phyloP scores from a whole-genome alignment of 495 filamentous ascomycete genomes.

The Lasiosphaeris hirsuta region DNA sequence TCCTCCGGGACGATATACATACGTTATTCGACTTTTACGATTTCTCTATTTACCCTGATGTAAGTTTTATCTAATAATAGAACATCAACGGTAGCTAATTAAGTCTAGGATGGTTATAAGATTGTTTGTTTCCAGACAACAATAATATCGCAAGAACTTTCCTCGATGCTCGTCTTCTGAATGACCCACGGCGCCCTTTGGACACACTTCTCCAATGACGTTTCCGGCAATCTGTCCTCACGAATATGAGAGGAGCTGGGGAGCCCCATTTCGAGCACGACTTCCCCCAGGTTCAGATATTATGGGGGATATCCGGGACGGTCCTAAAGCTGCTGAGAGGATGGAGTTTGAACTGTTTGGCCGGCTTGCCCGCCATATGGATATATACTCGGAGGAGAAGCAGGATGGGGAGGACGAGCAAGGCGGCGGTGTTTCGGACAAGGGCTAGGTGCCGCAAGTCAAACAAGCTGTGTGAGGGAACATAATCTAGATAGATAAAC shows the following conservation, averaged over 20 bases:
- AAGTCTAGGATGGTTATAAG: too few species aligned
- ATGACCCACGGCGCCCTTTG: constrained; percentile 31
- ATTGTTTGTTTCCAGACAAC: too few species aligned
- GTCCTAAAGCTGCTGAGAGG: too few species aligned
- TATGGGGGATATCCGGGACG: too few species aligned
- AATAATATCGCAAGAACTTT: constrained; percentile 28
- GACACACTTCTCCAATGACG: constrained; percentile 42
- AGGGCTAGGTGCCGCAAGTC: constrained; percentile 5
- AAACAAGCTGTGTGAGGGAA: too few species aligned
- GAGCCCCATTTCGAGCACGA: too few species aligned
- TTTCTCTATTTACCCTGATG: constrained; percentile 35
- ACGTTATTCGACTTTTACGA: constrained; percentile 2
- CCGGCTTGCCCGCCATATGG: constrained; percentile 22
- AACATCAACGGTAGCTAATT: too few species aligned
- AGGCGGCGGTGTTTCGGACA: constrained; percentile 4
- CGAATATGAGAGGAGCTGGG: too few species aligned
- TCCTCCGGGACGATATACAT: constrained; percentile 8
- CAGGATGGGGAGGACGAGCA: neutral
- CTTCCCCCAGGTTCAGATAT: too few species aligned
- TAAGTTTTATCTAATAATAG: constrained; percentile 33
- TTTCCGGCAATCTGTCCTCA: constrained; percentile 43
- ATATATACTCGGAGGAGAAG: neutral
- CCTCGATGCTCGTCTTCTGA: constrained; percentile 33
- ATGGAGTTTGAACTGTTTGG: constrained; percentile 38
- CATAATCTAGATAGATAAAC: too few species aligned